Conservation (phyloP, 2,329 filamentous ascomycete genomes). For the Karstenula rhodostoma region DNA sequence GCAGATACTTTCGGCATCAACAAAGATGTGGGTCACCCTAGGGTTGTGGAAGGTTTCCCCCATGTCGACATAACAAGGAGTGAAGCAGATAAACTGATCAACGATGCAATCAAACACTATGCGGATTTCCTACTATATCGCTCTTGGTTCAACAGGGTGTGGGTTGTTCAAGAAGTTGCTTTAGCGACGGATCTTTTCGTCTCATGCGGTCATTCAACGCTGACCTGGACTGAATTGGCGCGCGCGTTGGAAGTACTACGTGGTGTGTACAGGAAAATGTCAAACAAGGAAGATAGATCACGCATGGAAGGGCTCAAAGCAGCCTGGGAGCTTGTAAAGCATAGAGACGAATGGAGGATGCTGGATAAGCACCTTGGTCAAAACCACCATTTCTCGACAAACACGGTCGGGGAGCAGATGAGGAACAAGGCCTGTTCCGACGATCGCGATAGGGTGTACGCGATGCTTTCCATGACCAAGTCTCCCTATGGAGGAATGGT, state of each 20-base stretch:
- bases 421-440: slow-evolving; percentile 14
- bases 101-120: slow-evolving; percentile 7
- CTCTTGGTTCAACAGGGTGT: slow-evolving; percentile 13
- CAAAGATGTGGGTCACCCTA: slow-evolving; percentile 4
- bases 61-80: neutral
- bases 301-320: slow-evolving; percentile 7
- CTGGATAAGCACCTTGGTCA: slow-evolving; percentile 1
- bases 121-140: slow-evolving; percentile 3
- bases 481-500: neutral
- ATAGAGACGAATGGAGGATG: slow-evolving; percentile 7
- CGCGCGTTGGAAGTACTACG: slow-evolving; percentile 8
- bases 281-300: neutral
- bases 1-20: slow-evolving; percentile 7
- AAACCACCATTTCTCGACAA: slow-evolving; percentile 5
- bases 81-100: neutral
- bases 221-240: slow-evolving; percentile 8
- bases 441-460: slow-evolving; percentile 16
- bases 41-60: neutral
- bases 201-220: slow-evolving; percentile 6
- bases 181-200: slow-evolving; percentile 9
- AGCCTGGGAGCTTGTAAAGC: slow-evolving; percentile 4
- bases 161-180: slow-evolving; percentile 14
- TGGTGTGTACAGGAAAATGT: slow-evolving; percentile 2
- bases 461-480: slow-evolving; percentile 14
- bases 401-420: neutral